These are phyloP conservation scores for Leishmania amazonensis DNA, from an alignment of 208 protist species.

Conservation along the genomic window DNA sequence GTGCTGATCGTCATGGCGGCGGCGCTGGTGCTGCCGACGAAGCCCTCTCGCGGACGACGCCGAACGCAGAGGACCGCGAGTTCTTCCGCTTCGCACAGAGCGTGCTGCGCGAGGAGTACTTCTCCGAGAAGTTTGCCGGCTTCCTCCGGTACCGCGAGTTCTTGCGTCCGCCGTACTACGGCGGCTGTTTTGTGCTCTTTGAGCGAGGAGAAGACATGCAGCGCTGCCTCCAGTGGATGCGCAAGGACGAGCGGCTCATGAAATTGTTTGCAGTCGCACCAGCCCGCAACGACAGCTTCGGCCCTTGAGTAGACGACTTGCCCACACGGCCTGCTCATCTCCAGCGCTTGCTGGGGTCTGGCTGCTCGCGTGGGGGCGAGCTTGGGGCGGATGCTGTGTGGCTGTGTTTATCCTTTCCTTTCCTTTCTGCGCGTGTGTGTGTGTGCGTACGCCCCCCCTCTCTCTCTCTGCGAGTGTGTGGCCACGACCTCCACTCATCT, in stretches of 20 bases:
- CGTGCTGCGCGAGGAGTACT: conserved; percentile 38
- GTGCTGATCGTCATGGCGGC: not conserved
- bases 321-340: not conserved
- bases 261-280: conserved; percentile 41
- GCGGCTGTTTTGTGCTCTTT: conserved; percentile 71
- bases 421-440: not conserved
- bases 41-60: not conserved
- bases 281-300: conserved; percentile 43
- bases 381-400: not conserved
- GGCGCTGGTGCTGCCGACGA: not conserved
- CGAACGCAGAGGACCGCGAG: conserved; percentile 4
- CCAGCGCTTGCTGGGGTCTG: not conserved
- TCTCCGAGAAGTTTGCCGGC: conserved; percentile 56
- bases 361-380: not conserved
- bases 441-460: not conserved
- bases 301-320: not conserved
- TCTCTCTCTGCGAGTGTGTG: not conserved
- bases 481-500: not conserved
- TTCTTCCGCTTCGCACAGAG: conserved; percentile 19
- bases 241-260: conserved; percentile 27
- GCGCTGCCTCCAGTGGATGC: conserved; percentile 61
- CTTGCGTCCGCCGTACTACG: conserved; percentile 37
- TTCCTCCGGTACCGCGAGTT: conserved; percentile 45
- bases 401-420: not conserved
- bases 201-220: conserved; percentile 38